These are phyloP conservation scores for Chernovozyma sophiae-reginae DNA, from an alignment of 1,139 yeast species.

Conservation along the genomic window DNA sequence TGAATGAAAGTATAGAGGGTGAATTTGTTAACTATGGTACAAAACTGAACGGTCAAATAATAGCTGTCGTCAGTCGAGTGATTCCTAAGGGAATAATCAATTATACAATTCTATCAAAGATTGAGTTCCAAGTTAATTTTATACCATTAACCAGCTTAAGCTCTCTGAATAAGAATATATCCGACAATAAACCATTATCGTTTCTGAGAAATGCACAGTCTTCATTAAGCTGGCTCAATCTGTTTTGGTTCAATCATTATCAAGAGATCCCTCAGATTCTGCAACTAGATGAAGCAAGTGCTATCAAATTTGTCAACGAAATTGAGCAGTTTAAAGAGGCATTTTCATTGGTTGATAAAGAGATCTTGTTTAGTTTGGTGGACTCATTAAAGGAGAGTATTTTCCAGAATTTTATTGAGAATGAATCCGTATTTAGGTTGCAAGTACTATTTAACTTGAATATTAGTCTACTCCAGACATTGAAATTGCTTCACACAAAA, in stretches of 20 bases:
- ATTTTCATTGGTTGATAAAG: neutral
- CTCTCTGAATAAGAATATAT: neutral
- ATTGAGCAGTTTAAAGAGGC: neutral
- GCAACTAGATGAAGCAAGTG: conserved; percentile 11
- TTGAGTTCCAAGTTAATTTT: conserved; percentile 23
- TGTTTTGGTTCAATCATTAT: conserved; percentile 12
- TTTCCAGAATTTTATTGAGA: conserved; percentile 19
- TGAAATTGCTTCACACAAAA: conserved; percentile 6
- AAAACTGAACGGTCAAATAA: conserved; percentile 19
- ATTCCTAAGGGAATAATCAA: conserved; percentile 27
- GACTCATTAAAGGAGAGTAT: conserved; percentile 12
- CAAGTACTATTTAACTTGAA: conserved; percentile 30
- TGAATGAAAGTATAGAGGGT: conserved; percentile 25
- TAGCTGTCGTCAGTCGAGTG: conserved; percentile 22
- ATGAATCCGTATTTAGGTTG: conserved; percentile 15
- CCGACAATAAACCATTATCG: neutral
- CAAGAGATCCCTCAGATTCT: conserved; percentile 20
- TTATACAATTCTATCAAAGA: conserved; percentile 26
- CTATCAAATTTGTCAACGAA: conserved; percentile 12
- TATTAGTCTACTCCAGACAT: conserved; percentile 17
- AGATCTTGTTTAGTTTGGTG: conserved; percentile 1
- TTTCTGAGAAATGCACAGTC: neutral
- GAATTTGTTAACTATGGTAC: conserved; percentile 24
- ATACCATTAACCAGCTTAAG: conserved; percentile 7
- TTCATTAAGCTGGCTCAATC: conserved; percentile 2